Percentiles rank a stretch among this genome's conserved stretches.
Conservation (phyloP, 129 eudicot genomes). For the Dittrichia graveolens region DNA sequence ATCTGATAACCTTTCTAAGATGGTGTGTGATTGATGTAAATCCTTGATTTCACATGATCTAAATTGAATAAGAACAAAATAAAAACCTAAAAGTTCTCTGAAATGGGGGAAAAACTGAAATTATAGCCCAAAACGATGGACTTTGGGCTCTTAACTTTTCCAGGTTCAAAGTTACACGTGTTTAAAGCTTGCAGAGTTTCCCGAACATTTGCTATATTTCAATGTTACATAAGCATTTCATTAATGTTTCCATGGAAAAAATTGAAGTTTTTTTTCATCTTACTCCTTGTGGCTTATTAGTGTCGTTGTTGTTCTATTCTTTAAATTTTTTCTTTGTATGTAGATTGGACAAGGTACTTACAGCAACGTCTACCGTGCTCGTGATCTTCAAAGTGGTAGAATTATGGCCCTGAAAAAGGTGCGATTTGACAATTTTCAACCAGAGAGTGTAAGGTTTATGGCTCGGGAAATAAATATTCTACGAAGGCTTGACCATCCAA, state of each 20-base stretch:
- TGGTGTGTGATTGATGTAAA: too few species aligned
- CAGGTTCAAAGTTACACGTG: too few species aligned
- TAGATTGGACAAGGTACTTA: slow-evolving; percentile 89
- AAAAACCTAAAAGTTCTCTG: too few species aligned
- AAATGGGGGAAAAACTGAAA: too few species aligned
- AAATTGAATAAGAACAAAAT: too few species aligned
- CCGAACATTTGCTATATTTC: too few species aligned
- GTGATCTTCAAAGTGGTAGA: slow-evolving; percentile 59
- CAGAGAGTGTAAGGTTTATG: slow-evolving; percentile 80
- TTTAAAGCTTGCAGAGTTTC: too few species aligned
- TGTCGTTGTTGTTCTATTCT: slow-evolving; percentile 4
- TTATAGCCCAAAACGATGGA: too few species aligned
- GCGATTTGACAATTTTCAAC: slow-evolving; percentile 70
- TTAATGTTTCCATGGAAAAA: neutral
- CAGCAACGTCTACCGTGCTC: slow-evolving; percentile 76
- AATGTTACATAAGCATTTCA: too few species aligned
- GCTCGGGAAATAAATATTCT: slow-evolving; percentile 80
- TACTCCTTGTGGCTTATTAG: neutral
- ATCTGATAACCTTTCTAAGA: too few species aligned
- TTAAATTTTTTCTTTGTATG: slow-evolving; percentile 6
- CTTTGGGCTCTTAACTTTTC: too few species aligned
- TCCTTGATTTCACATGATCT: too few species aligned
- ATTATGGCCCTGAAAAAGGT: slow-evolving; percentile 77
- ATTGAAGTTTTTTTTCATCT: neutral
- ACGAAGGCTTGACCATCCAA: slow-evolving; percentile 78